Evolutionary conservation across 768 basidiomycete species (phyloP).

Genomic region (Boletus sensibilis): DNA sequence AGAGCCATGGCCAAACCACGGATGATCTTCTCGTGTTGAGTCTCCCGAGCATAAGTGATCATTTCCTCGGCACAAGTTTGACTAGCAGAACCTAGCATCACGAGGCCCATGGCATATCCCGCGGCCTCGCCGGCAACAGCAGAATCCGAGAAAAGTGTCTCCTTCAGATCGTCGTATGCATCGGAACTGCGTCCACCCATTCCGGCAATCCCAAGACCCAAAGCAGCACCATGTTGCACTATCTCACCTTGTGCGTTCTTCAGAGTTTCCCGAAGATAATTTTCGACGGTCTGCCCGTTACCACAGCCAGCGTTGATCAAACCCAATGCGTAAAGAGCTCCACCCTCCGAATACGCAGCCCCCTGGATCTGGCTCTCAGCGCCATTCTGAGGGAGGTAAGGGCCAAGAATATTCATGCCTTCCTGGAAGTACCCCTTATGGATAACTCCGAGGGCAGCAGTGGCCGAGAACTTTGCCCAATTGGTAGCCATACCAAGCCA

Average conservation of each 20-base stretch:
- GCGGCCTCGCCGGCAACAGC: slow-evolving; percentile 95
- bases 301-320: slow-evolving; percentile 93
- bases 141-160: slow-evolving; percentile 87
- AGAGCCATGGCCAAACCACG: slow-evolving; percentile 91
- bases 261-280: slow-evolving; percentile 78
- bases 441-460: slow-evolving; percentile 94
- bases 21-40: slow-evolving; percentile 99
- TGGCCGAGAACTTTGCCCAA: slow-evolving; percentile 98
- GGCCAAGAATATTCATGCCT: slow-evolving; percentile 87
- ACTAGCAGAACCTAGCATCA: slow-evolving; percentile 95
- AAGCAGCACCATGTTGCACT: slow-evolving; percentile 94
- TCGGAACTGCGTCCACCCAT: slow-evolving; percentile 90
- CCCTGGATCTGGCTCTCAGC: slow-evolving; percentile 76
- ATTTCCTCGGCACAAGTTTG: slow-evolving; percentile 84
- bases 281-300: slow-evolving; percentile 60
- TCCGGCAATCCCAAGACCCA: slow-evolving; percentile 93
- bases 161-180: slow-evolving; percentile 90
- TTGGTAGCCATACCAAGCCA: slow-evolving; percentile 95
- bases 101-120: slow-evolving; percentile 95
- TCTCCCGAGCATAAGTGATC: slow-evolving; percentile 94
- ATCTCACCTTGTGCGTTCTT: slow-evolving; percentile 77
- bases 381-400: slow-evolving; percentile 83
- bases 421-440: slow-evolving; percentile 96
- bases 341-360: slow-evolving; percentile 90
- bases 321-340: slow-evolving; percentile 92